phyloP scores from a whole-genome alignment of 371 early-diverging fungal genomes.

The Mucor ambiguus region DNA sequence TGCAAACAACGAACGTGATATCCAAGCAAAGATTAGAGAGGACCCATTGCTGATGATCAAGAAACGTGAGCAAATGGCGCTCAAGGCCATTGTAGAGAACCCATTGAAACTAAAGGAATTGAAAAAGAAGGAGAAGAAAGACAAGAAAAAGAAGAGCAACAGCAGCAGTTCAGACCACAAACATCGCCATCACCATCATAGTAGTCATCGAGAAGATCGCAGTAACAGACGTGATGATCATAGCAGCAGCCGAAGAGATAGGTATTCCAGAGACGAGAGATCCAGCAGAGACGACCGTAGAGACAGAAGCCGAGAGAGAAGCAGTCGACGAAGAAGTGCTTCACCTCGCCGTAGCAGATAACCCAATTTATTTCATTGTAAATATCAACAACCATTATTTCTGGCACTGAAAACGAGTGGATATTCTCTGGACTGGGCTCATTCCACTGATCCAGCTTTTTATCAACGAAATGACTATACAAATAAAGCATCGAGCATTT shows the following conservation, averaged over 20 bases:
- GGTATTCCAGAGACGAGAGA: background rate
- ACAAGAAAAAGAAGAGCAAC: conserved; percentile 43
- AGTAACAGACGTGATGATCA: conserved; percentile 7
- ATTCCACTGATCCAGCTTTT: too few species aligned
- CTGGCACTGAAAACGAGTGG: too few species aligned
- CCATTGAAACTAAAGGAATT: conserved; percentile 72
- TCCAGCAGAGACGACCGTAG: conserved; percentile 11
- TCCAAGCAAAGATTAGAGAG: conserved; percentile 85
- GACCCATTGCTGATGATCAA: conserved; percentile 92
- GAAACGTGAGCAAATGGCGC: conserved; percentile 78
- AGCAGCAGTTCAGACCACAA: conserved; percentile 7
- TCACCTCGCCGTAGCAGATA: conserved; percentile 20
- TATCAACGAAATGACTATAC: too few species aligned
- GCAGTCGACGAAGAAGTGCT: conserved; percentile 18
- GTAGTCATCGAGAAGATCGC: background rate
- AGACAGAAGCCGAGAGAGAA: conserved; percentile 3
- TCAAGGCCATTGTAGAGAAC: conserved; percentile 79
- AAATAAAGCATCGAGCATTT: too few species aligned
- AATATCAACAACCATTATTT: background rate
- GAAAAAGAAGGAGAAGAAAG: conserved; percentile 45
- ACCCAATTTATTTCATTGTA: background rate
- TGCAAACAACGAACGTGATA: conserved; percentile 83
- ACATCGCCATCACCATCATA: conserved; percentile 12
- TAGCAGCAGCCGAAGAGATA: background rate
- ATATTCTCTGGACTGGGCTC: too few species aligned